Evolutionary conservation across 192 early-diverging fungal genomes (phyloP).

Genomic region (Piromyces finnis): DNA sequence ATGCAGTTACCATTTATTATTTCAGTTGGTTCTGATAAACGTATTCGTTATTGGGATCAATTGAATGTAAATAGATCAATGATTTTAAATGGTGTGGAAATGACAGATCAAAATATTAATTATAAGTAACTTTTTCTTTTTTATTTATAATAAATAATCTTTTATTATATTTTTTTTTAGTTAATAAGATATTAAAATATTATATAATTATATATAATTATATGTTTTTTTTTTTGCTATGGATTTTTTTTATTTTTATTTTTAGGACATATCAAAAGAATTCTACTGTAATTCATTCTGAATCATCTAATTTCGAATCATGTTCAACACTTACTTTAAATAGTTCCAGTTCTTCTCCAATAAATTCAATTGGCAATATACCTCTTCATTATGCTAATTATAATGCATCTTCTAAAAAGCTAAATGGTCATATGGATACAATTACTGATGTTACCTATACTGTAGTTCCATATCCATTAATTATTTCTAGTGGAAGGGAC

Average conservation of each 20-base stretch:
- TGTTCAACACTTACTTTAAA: neutral
- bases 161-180: no score
- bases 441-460: conserved; percentile 52
- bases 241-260: no score
- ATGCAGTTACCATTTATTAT: neutral
- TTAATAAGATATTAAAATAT: no score
- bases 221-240: no score
- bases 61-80: neutral
- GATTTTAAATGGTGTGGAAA: neutral
- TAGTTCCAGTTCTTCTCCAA: neutral
- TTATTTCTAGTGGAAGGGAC: conserved; percentile 55
- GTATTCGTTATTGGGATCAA: neutral
- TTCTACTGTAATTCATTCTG: neutral
- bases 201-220: no score
- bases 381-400: conserved; percentile 22
- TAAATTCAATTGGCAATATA: neutral
- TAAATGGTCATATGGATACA: conserved; percentile 50
- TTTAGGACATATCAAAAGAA: neutral
- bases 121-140: neutral
- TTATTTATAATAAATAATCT: no score
- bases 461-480: conserved; percentile 51
- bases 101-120: neutral
- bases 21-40: neutral
- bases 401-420: conserved; percentile 12
- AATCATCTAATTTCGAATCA: neutral